Conservation (phyloP, 1,284 basidiomycete genomes). For the Ganoderma meredithae region DNA sequence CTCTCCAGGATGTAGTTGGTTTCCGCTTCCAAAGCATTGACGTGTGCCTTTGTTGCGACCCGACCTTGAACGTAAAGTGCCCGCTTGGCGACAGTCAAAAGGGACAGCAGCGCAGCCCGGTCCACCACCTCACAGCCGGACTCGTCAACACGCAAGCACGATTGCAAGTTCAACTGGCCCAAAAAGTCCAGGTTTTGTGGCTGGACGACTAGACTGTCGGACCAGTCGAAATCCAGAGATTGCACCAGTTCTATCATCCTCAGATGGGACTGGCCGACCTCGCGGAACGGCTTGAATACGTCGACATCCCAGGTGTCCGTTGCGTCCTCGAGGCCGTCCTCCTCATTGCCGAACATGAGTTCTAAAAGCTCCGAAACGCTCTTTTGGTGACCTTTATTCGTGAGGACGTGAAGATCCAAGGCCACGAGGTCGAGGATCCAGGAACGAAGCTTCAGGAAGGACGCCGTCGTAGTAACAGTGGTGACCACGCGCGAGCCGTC, state of each 20-base stretch:
- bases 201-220: conserved; percentile 71
- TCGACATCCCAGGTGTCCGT: conserved; percentile 55
- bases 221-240: conserved; percentile 89
- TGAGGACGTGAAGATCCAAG: conserved; percentile 89
- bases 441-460: conserved; percentile 86
- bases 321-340: conserved; percentile 50
- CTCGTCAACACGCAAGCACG: conserved; percentile 75
- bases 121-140: conserved; percentile 88
- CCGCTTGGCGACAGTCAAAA: conserved; percentile 69
- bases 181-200: conserved; percentile 75
- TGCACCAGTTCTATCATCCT: conserved; percentile 89
- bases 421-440: conserved; percentile 89
- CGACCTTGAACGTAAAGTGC: conserved; percentile 73
- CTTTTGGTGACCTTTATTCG: conserved; percentile 77
- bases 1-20: conserved; percentile 81
- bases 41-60: conserved; percentile 67
- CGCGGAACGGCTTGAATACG: conserved; percentile 65
- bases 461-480: conserved; percentile 75
- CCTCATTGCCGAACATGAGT: conserved; percentile 76
- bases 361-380: conserved; percentile 76
- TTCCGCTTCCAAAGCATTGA: conserved; percentile 77
- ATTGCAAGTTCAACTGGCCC: conserved; percentile 73
- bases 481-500: conserved; percentile 81
- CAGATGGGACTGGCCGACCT: conserved; percentile 82
- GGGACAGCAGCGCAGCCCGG: conserved; percentile 68